Conservation (phyloP, 768 basidiomycete species). For the Termitomyces sp. region DNA sequence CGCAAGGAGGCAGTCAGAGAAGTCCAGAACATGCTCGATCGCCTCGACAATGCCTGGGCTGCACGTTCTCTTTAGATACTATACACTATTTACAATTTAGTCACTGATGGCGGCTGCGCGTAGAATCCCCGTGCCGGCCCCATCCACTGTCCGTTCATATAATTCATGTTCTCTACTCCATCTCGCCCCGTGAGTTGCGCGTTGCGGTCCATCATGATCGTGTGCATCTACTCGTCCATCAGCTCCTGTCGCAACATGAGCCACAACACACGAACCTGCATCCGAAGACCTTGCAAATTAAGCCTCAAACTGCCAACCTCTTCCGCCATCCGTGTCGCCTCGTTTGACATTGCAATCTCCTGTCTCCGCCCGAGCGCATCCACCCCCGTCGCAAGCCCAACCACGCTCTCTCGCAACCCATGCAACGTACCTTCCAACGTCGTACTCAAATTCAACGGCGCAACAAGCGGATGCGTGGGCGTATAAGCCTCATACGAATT, state of each 20-base stretch:
- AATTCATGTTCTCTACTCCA: slow-evolving; percentile 18
- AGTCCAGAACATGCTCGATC: slow-evolving; percentile 80
- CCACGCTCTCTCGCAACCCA: slow-evolving; percentile 57
- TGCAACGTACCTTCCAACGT: slow-evolving; percentile 60
- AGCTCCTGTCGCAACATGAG: neutral
- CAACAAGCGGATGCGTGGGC: slow-evolving; percentile 30
- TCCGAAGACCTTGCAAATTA: slow-evolving; percentile 70
- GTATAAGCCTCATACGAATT: slow-evolving; percentile 7
- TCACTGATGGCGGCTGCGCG: slow-evolving; percentile 24
- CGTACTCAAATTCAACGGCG: slow-evolving; percentile 61
- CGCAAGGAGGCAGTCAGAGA: slow-evolving; percentile 85
- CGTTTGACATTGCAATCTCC: slow-evolving; percentile 67
- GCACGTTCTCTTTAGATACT: slow-evolving; percentile 14
- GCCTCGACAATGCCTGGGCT: slow-evolving; percentile 71
- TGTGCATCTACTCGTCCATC: slow-evolving; percentile 44
- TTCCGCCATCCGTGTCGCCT: slow-evolving; percentile 68
- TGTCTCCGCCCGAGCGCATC: slow-evolving; percentile 60
- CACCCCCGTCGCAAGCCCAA: slow-evolving; percentile 54
- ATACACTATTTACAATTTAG: slow-evolving; percentile 24
- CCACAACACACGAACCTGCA: slow-evolving; percentile 54
- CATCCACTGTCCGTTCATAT: slow-evolving; percentile 17
- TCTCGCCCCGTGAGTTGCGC: slow-evolving; percentile 49
- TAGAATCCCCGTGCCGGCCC: slow-evolving; percentile 15
- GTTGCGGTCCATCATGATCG: slow-evolving; percentile 76
- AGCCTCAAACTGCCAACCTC: slow-evolving; percentile 69